Base-by-base conservation (phyloP, 768 basidiomycete genomes). In the Pholiota molesta region DNA sequence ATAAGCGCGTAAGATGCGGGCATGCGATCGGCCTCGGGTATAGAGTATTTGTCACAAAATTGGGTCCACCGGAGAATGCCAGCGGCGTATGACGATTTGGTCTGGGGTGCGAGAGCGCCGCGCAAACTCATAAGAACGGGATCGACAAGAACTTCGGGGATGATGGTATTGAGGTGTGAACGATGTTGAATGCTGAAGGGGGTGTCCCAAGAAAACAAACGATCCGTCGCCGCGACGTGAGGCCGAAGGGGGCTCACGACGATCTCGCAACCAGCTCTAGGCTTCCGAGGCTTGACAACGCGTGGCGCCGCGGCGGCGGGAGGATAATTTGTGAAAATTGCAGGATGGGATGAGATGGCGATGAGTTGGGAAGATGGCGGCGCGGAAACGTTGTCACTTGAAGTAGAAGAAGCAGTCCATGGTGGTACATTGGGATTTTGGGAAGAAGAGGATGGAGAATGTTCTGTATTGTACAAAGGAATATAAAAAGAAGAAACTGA, bases 41-140 rank as follows among this genome's bases (percentile, higher is more conserved):
- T 72, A 2, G 55, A 4, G 1, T 62, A 26, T 2, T 47, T 35
- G 57, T 82, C 72, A 45, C 78, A 79, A 59, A 75, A 81, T 57
- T 80, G 74, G 0, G 67, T 72, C 68, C 76, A 81, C 0, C 69
- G 62, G 0, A 76, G 69, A 0, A 76, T 60, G 11, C 78, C 76
- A 0, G 76, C 73, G 13, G 69, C 75, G 60, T 81, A 79, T n/a
- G 66, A 71, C 5, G 59, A 56, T 10, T 62, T 64, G 2, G 72
- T 70, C 44, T 55, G 58, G 5, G 60, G 55, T n/a, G 70, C 71
- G 21, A 71, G 67, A 1, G 69, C 62, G 2, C 42, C 47, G 19
- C 55, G 53, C 9, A 72, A 55, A 11, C 59, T 37, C 16, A 55
- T 56, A 8, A 53, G 52, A 9, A 29, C 28, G 1, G 52, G 52